Base-by-base conservation (phyloP, 1,139 yeast genomes). In the Ashbya aceris region DNA sequence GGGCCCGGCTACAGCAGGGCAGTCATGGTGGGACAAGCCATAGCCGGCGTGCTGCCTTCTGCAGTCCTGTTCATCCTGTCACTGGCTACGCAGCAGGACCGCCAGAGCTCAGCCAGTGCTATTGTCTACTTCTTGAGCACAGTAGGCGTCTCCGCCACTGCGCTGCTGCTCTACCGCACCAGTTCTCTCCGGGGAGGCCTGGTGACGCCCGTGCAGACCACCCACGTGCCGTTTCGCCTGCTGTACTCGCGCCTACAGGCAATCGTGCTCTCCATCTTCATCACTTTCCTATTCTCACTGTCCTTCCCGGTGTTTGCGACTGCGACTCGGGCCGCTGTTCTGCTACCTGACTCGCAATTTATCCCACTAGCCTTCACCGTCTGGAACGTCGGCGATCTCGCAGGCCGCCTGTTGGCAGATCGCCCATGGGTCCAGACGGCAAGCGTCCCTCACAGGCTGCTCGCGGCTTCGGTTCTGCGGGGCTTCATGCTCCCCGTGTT, bases 301-400 rank as follows among this genome's bases (percentile, higher is more conserved):
- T 69, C 79, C 7, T 91, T 86, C 67, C 96, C 97, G 0, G 93
- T 91, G 1, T 87, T 87, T 71, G 96, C 97, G 4, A 76, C 89
- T 8, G 71, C 70, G 7, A 74, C 73, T 39, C 77, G 85, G 1
- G 74, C 72, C 2, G 67, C 44, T 26, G 51, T 46, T 27, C 49
- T 20, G 40, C 55, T 47, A 50, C 46, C 43, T 28, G 54, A 60
- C 57, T 72, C 51, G 55, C 74, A 62, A 64, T 91, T 70, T 57
- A 74, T 85, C 14, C 96, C 97, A 1, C 63, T 86, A 42, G 79
- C 84, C 1, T 86, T 82, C 57, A 67, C 91, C 30, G 60, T 79
- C 7, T 91, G 98, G 98, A 91, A 91, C 60, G 48, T 77, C 13
- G 98, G 98, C 9, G 98, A 91, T 58, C 68, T 91, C 20, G 55